phyloP scores from a whole-genome alignment of 345 rosid genomes.

The Noccaea caerulescens region DNA sequence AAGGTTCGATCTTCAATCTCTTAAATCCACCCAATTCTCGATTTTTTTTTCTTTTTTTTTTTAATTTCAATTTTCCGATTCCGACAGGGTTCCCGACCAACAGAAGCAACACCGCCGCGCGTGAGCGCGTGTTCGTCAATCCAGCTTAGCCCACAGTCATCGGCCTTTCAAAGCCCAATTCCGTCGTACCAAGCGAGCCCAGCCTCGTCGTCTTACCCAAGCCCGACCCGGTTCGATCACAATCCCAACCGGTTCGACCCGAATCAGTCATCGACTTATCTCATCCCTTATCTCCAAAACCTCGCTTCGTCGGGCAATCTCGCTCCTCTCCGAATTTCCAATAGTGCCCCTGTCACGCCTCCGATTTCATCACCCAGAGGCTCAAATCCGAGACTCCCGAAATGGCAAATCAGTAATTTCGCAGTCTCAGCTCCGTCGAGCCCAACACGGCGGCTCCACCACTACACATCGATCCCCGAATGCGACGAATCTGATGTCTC shows the following conservation, averaged over 20 bases:
- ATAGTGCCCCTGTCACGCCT: slow-evolving; percentile 94
- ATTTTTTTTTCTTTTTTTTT: background rate
- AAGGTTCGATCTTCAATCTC: slow-evolving; percentile 29
- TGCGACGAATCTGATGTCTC: slow-evolving; percentile 86
- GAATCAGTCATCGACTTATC: slow-evolving; percentile 54
- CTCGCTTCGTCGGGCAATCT: slow-evolving; percentile 58
- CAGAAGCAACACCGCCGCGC: slow-evolving; percentile 55
- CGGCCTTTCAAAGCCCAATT: slow-evolving; percentile 67
- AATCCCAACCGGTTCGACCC: slow-evolving; percentile 66
- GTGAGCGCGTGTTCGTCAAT: slow-evolving; percentile 67
- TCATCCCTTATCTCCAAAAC: slow-evolving; percentile 70
- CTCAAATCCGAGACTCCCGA: slow-evolving; percentile 49
- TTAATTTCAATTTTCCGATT: background rate
- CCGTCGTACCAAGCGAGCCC: slow-evolving; percentile 82
- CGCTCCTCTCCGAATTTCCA: slow-evolving; percentile 81
- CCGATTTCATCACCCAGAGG: slow-evolving; percentile 86
- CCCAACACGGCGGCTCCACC: slow-evolving; percentile 71
- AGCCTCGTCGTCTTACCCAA: slow-evolving; percentile 77
- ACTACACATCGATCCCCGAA: slow-evolving; percentile 79
- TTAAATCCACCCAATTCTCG: background rate
- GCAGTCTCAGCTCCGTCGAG: slow-evolving; percentile 91
- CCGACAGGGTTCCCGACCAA: slow-evolving; percentile 74
- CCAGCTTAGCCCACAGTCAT: slow-evolving; percentile 80
- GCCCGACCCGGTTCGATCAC: slow-evolving; percentile 69
- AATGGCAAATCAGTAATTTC: slow-evolving; percentile 45